phyloP scores from a whole-genome alignment of 805 yeast genomes.

The Teunomyces cretensis region DNA sequence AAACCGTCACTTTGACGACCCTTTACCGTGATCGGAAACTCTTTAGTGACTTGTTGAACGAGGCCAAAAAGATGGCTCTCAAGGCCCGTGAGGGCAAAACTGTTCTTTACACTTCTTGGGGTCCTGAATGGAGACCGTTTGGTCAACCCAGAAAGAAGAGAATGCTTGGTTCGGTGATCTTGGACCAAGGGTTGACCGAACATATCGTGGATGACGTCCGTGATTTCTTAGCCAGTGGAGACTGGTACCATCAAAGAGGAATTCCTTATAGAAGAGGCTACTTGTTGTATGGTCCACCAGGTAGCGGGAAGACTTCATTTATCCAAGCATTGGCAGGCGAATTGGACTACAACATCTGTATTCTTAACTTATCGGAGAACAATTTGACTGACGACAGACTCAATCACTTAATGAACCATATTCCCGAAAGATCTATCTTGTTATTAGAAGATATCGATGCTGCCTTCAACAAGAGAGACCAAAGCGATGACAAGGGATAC shows the following conservation, averaged over 20 bases:
- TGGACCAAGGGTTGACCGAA: constrained; percentile 75
- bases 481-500: constrained; percentile 73
- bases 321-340: constrained; percentile 97
- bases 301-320: constrained; percentile 93
- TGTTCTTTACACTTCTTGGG: constrained; percentile 91
- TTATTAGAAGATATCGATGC: constrained; percentile 94
- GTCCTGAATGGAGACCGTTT: constrained; percentile 98
- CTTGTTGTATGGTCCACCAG: constrained; percentile 94
- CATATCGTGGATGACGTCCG: constrained; percentile 65
- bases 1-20: constrained; percentile 92
- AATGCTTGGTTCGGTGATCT: constrained; percentile 76
- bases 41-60: constrained; percentile 68
- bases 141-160: constrained; percentile 93
- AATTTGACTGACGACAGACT: constrained; percentile 92
- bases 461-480: constrained; percentile 83
- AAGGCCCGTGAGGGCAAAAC: constrained; percentile 88
- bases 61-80: constrained; percentile 83
- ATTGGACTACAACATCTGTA: constrained; percentile 91
- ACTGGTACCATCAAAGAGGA: constrained; percentile 96
- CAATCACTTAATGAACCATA: constrained; percentile 93
- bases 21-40: constrained; percentile 75
- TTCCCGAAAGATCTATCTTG: constrained; percentile 84
- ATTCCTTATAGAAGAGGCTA: constrained; percentile 97
- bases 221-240: constrained; percentile 76
- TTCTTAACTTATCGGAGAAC: constrained; percentile 84